Evolutionary conservation across 805 yeast genomes (phyloP).

Genomic region (Monosporozyma unispora): DNA sequence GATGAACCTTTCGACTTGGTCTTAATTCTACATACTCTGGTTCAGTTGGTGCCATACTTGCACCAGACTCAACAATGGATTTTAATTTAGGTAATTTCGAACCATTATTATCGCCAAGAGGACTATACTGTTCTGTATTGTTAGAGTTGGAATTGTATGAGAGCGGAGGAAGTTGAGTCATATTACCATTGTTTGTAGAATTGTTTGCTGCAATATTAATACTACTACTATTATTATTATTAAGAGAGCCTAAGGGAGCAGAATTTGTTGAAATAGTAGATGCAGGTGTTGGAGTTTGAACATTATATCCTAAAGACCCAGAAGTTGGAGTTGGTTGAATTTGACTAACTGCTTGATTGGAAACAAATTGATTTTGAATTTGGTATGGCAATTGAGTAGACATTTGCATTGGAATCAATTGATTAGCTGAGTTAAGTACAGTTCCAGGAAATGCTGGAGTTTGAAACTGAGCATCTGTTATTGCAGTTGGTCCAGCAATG

Average conservation of each 20-base stretch:
- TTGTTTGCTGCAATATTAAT: neutral
- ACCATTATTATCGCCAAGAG: neutral
- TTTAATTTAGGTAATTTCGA: neutral
- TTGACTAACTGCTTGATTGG: neutral
- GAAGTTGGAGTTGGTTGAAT: neutral
- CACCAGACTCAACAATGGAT: neutral
- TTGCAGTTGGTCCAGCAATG: neutral
- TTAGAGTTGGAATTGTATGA: neutral
- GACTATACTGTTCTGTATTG: neutral
- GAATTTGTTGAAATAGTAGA: neutral
- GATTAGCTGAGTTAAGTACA: neutral
- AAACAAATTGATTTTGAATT: neutral
- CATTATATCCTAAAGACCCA: neutral
- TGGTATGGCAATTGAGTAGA: neutral
- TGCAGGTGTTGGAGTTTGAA: neutral
- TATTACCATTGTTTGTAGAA: neutral
- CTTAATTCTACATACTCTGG: slow-evolving; percentile 2
- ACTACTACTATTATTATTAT: neutral
- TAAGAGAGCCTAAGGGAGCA: neutral
- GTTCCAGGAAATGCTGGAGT: neutral
- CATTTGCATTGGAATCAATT: neutral
- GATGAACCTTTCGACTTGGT: neutral
- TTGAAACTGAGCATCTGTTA: neutral
- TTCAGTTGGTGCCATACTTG: neutral
- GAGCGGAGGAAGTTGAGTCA: neutral